A percentile compares a stretch with the other conserved stretches of the same genome.
phyloP scores from a whole-genome alignment of 176 grass and related monocot genomes.

The Oryza rufipogon region DNA sequence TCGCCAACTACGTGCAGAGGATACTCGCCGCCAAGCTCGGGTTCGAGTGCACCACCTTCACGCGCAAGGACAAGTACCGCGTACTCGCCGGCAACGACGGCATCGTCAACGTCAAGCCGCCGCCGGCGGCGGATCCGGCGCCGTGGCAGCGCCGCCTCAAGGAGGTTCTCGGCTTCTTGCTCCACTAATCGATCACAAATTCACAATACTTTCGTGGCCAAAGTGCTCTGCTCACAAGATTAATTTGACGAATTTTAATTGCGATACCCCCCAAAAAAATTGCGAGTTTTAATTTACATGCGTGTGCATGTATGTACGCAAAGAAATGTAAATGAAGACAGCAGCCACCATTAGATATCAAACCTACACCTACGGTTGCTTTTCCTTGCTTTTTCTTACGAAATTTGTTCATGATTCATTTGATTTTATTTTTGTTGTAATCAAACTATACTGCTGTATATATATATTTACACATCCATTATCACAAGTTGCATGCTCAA shows the following conservation, averaged over 20 bases:
- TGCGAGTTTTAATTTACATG: background rate
- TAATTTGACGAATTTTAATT: background rate
- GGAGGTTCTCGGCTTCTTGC: conserved; percentile 53
- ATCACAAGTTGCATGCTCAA: background rate
- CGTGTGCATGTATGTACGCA: background rate
- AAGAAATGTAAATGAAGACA: background rate
- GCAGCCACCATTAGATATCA: background rate
- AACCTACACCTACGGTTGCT: background rate
- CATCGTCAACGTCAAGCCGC: conserved; percentile 50
- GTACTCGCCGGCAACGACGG: conserved; percentile 90
- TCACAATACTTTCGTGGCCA: background rate
- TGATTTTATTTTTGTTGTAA: conserved; percentile 1
- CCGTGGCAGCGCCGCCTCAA: conserved; percentile 31
- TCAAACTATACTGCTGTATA: background rate
- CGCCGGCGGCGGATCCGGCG: conserved; percentile 19
- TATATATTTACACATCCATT: background rate
- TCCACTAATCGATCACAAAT: conserved; percentile 35
- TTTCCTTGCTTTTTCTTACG: conserved; percentile 16
- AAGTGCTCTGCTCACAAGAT: background rate
- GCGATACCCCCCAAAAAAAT: background rate
- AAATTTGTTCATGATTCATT: background rate
- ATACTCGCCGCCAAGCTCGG: conserved; percentile 85
- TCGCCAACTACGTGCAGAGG: conserved; percentile 94
- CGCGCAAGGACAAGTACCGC: conserved; percentile 90
- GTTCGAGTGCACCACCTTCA: conserved; percentile 95